These are phyloP conservation scores for fission yeast (Schizosaccharomyces pombe) DNA, from an alignment of 805 yeast species.

Conservation along the genomic window DNA sequence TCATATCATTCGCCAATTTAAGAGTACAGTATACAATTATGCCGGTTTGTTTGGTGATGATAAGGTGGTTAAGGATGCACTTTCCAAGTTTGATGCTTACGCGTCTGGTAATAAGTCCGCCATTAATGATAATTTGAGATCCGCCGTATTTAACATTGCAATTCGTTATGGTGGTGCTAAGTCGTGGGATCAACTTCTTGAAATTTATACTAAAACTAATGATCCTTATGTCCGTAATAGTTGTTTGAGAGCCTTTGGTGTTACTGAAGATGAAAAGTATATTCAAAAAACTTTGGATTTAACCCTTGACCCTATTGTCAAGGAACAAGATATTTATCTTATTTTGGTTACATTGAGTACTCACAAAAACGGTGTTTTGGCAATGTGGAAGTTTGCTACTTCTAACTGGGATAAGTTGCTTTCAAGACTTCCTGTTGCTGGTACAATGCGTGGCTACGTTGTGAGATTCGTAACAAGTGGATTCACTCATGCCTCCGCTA, in stretches of 20 bases:
- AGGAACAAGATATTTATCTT: constrained; percentile 46
- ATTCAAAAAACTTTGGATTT: constrained; percentile 32
- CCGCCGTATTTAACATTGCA: constrained; percentile 38
- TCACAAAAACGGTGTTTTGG: constrained; percentile 39
- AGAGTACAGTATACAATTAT: constrained; percentile 27
- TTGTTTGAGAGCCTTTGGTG: constrained; percentile 49
- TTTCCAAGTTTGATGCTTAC: constrained; percentile 27
- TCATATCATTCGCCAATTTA: constrained; percentile 38
- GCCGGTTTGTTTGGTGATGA: constrained; percentile 16
- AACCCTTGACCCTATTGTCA: constrained; percentile 33
- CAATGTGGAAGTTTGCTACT: constrained; percentile 48
- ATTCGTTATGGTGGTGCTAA: constrained; percentile 39
- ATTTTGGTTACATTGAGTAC: constrained; percentile 55
- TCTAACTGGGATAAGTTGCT: constrained; percentile 47
- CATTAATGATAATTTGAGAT: constrained; percentile 51
- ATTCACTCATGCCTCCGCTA: constrained; percentile 29
- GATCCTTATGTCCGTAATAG: constrained; percentile 43
- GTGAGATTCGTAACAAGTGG: constrained; percentile 38
- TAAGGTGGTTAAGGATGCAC: constrained; percentile 16
- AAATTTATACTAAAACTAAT: constrained; percentile 36
- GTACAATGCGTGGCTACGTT: constrained; percentile 56
- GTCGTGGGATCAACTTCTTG: constrained; percentile 38
- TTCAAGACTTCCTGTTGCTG: constrained; percentile 54
- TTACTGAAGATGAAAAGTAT: constrained; percentile 29
- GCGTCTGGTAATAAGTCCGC: constrained; percentile 41